Percentiles rank a stretch among this genome's conserved stretches.
Conservation (phyloP, 164 flowering plant genomes). For the Vitis rupestris region DNA sequence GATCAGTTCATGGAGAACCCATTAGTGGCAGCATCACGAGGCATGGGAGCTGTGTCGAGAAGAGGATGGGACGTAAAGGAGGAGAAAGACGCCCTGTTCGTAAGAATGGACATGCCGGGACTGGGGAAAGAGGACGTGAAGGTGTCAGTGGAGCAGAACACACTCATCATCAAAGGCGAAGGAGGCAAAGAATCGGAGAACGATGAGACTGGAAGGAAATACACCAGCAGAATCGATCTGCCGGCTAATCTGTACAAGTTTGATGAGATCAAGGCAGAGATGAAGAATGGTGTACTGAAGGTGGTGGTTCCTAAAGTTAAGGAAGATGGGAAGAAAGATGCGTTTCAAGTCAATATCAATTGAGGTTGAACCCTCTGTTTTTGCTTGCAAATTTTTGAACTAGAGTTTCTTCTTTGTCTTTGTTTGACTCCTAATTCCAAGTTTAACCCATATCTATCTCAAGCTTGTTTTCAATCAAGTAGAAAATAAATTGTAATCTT, state of each 20-base stretch:
- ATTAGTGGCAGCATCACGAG: slow-evolving; percentile 29
- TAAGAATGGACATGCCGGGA: slow-evolving; percentile 81
- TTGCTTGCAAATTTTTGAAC: background rate
- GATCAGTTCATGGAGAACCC: slow-evolving; percentile 62
- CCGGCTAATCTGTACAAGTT: slow-evolving; percentile 46
- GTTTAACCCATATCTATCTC: too few species aligned
- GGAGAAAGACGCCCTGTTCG: slow-evolving; percentile 43
- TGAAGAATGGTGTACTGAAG: slow-evolving; percentile 82
- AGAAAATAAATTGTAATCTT: too few species aligned
- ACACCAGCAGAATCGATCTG: slow-evolving; percentile 55
- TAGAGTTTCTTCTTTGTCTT: too few species aligned
- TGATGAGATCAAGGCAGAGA: slow-evolving; percentile 67
- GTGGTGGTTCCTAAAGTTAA: slow-evolving; percentile 62
- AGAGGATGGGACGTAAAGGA: slow-evolving; percentile 70
- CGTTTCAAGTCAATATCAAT: slow-evolving; percentile 50
- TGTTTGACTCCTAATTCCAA: too few species aligned
- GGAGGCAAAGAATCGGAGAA: slow-evolving; percentile 40
- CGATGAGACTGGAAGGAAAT: slow-evolving; percentile 40
- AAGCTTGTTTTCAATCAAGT: too few species aligned
- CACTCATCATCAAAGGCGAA: slow-evolving; percentile 60
- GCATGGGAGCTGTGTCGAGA: slow-evolving; percentile 36
- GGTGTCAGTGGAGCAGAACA: slow-evolving; percentile 62
- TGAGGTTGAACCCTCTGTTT: slow-evolving; percentile 12
- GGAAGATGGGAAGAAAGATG: slow-evolving; percentile 63
- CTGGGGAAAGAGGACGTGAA: slow-evolving; percentile 61